phyloP scores from a whole-genome alignment of 345 rosid species.

The Trapa incisa region DNA sequence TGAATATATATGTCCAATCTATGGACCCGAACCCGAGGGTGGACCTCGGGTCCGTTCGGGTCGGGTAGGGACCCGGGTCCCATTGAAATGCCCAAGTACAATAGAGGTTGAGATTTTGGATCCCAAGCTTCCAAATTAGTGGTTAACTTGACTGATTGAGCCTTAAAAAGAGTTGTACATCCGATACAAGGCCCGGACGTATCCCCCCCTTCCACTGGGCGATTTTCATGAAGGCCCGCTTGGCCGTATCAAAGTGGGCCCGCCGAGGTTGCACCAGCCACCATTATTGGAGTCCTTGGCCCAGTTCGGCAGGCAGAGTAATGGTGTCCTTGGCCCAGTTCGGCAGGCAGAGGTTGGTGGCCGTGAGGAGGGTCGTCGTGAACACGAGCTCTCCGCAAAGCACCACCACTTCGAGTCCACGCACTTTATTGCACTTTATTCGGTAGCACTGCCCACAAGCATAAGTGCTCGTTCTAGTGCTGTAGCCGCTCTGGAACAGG shows the following conservation, averaged over 20 bases:
- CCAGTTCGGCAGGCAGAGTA: constrained; percentile 80
- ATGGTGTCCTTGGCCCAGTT: constrained; percentile 46
- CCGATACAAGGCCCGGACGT: constrained; percentile 52
- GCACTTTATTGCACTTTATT: constrained; percentile 52
- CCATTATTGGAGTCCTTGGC: constrained; percentile 47
- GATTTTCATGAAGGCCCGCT: constrained; percentile 79
- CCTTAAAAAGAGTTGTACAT: constrained; percentile 20
- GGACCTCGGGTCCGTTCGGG: no score
- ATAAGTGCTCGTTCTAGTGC: constrained; percentile 50
- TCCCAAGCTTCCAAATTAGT: no score
- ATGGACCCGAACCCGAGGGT: no score
- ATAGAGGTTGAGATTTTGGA: no score
- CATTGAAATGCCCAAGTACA: no score
- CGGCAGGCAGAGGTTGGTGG: constrained; percentile 80
- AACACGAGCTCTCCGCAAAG: constrained; percentile 14
- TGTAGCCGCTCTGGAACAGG: constrained; percentile 49
- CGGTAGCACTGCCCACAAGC: constrained; percentile 69
- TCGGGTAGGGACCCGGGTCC: no score
- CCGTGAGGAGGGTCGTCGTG: constrained; percentile 35
- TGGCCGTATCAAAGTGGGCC: constrained; percentile 67
- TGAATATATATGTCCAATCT: no score
- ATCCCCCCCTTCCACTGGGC: constrained; percentile 79
- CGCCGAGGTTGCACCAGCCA: constrained; percentile 91
- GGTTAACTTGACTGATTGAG: no score
- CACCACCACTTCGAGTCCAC: constrained; percentile 39